Evolutionary conservation across 2,329 filamentous ascomycete species (phyloP), one percentile per base, ranked within the genome.

Genomic region (Penicillium sp.): DNA sequence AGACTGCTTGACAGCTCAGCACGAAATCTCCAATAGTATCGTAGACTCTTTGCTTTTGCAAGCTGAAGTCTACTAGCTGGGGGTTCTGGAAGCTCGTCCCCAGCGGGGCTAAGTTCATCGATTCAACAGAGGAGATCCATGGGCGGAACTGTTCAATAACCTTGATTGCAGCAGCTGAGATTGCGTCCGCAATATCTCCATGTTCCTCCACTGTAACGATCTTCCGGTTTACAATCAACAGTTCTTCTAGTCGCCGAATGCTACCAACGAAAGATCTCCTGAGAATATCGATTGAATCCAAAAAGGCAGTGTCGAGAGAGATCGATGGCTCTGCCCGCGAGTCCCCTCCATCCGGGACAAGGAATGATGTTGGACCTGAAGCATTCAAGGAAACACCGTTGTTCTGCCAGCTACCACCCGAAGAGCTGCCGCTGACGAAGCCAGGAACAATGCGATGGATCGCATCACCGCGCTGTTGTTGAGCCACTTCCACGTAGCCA

Each of bases 401-500:
- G 70, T 82, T 85, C 64, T 84, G 90, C 94, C 94, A 99, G 73
- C 87, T 93, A 38, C 92, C 94, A 47, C 92, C 93, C 5, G 85
- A 84, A 43, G 82, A 86, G 72, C 90, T 96, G 31, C 92, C 91
- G 59, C 92, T 86, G 33, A 97, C 88, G 71, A 99, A 99, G 1
- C 94, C 94, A 19, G 94, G 94, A 54, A 95, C 88, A 3, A 97
- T 81, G n/a, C 94, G 87, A 16, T 91, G 91, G 53, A 97, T 95
- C 40, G 94, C 90, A 70, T 97, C 93, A 55, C 93, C 93, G 56
- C 92, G 84, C 73, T 97, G 94, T 72, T 96, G 91, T 65, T 91
- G 87, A 16, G 94, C 94, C 46, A 97, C 90, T 71, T 97, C 93
- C 36, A 97, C 93, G 73, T 96, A 99, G 70, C 91, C 94, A 73